These are phyloP conservation scores for Ceratocystis harringtonii DNA, from an alignment of 2,329 filamentous ascomycete species.

Conservation along the genomic window DNA sequence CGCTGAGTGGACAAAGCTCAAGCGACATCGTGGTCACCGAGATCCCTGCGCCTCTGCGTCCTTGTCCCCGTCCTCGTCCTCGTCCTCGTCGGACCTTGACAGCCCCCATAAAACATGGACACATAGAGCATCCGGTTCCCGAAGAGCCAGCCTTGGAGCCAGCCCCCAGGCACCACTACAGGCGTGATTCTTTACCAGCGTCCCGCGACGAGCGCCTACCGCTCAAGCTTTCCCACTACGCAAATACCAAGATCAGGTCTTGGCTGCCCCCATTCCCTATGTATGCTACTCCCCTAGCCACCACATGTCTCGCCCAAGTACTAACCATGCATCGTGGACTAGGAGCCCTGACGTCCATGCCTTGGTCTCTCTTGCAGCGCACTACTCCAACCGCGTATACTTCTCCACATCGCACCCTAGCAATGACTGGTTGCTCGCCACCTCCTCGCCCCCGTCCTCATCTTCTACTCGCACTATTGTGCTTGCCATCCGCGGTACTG, in stretches of 20 bases:
- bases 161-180: background rate
- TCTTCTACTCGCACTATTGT: slow-evolving; percentile 52
- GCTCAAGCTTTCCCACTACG: slow-evolving; percentile 60
- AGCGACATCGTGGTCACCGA: slow-evolving; percentile 6
- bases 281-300: slow-evolving; percentile 27
- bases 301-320: too few species aligned
- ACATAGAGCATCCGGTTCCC: background rate
- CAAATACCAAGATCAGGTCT: slow-evolving; percentile 58
- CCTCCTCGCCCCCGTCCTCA: slow-evolving; percentile 34
- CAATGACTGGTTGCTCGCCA: slow-evolving; percentile 64
- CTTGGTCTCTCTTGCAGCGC: slow-evolving; percentile 61
- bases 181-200: background rate
- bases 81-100: slow-evolving; percentile 25
- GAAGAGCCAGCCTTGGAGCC: background rate
- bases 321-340: slow-evolving; percentile 11
- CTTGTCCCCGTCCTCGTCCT: slow-evolving; percentile 21
- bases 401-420: slow-evolving; percentile 55
- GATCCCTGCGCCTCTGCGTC: background rate
- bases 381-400: slow-evolving; percentile 64
- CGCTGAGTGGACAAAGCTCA: background rate
- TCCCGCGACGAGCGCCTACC: slow-evolving; percentile 30
- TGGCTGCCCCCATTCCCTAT: slow-evolving; percentile 53
- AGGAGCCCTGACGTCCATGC: slow-evolving; percentile 63
- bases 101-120: background rate
- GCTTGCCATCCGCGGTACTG: slow-evolving; percentile 68